Base-by-base conservation (phyloP, 2,329 filamentous ascomycete species). In the Talaromyces sp. region DNA sequence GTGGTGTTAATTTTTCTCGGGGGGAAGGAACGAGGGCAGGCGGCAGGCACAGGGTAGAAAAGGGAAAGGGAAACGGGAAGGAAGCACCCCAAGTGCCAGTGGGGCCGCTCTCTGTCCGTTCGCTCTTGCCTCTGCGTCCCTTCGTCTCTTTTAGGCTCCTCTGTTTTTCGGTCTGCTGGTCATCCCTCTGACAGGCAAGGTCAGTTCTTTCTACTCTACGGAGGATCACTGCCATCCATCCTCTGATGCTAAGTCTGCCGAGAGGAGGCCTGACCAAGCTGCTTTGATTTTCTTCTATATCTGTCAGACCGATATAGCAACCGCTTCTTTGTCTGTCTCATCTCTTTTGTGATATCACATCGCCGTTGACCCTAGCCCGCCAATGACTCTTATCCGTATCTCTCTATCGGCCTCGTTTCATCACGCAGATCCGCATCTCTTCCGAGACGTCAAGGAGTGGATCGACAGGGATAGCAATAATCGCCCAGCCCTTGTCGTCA, bases 11-110 rank as follows among this genome's bases (percentile, higher is more conserved):
- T 59, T 64, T 64, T 64, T 39, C 31, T 33, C 14, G 27, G 52
- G 31, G 62, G 62, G 43, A 60, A 64, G 35, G 48, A 58, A 48
- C 45, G 56, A 61, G 22, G 39, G 48, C 47, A 35, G 60, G 62
- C 45, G 19, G 39, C 19, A 27, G 59, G 37, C 8, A 16, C 33
- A 45, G 50, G 22, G 43, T 48, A 48, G 62, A 60, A 64, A 57
- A 63, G 41, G 56, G 27, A 24, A 41, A 13, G 10, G 11, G 54
- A 50, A 50, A 31, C 27, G 48, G 19, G 57, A 59, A 64, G 45
- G 62, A 63, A 61, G 63, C 52, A 60, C 37, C 54, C 45, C 31
- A 16, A 19, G 22, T n/a, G 31, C 16, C 50, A 48, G 59, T 62
- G 60, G 64, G 59, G 60, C 50, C 41, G 52, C 33, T 14, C 11